Evolutionary conservation across 345 rosid species (phyloP), one percentile per base, ranked within the genome.

Genomic region (Murraya paniculata): DNA sequence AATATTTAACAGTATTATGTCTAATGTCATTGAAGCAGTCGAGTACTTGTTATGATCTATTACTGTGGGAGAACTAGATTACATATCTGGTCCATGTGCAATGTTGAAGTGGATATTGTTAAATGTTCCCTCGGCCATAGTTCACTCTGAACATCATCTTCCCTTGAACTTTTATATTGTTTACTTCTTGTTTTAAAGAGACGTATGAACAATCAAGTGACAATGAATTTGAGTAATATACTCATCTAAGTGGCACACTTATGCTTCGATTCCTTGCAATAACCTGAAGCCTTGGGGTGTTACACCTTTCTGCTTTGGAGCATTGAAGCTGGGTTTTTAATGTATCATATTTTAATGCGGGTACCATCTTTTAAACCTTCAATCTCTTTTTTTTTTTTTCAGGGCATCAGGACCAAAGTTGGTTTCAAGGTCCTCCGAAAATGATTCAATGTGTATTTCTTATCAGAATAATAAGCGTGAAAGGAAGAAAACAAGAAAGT

Each of bases 401-500:
- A 88, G 90, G 69, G 73, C 82, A 10, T 73, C 48, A 35, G 82
- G 86, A 72, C 76, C 81, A 57, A 77, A 73, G 77, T 76, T 82
- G 61, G 71, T 78, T 38, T 64, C 73, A 30, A 79, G 65, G 39
- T 74, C 82, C 65, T 62, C 73, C 7, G 79, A 74, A 71, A 73
- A 74, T 62, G 75, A 72, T 36, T 76, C 79, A 35, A 35, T 74
- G 60, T 65, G 82, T 64, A 57, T 80, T 75, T 73, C 79, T 28
- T 76, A 83, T 1, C 80, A 75, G 70, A 71, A 79, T 59, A 71
- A 79, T 59, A 79, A 62, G 79, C 69, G 79, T 74, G 76, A 50
- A 65, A 57, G 88, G 83, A 88, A 83, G 83, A 85, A 86, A 83
- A 85, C 84, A 30, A 78, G 78, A 83, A 89, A 82, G 93, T 88